Conservation (phyloP, 1,284 basidiomycete genomes). For the Fomitopsis pinicola region DNA sequence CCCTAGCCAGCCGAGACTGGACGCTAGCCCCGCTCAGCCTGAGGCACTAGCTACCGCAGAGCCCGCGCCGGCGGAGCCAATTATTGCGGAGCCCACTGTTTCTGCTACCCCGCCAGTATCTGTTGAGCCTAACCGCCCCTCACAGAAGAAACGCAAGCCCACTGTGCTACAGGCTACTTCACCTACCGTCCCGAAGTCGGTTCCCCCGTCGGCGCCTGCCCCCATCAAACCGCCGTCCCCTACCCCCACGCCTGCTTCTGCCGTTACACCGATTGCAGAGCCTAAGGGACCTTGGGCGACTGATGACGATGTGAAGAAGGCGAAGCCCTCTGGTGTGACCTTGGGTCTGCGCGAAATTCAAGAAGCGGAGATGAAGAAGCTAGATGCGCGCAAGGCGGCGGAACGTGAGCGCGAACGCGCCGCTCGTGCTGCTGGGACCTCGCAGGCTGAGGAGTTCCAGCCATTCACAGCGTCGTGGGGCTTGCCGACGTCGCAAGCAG, state of each 20-base stretch:
- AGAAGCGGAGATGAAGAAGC: conserved; percentile 83
- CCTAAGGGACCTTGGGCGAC: conserved; percentile 57
- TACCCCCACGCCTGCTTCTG: conserved; percentile 14
- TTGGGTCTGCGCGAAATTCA: conserved; percentile 92
- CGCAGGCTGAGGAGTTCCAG: conserved; percentile 48
- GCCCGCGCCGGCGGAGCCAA: conserved; percentile 9
- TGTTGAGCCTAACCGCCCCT: conserved; percentile 4
- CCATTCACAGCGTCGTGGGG: conserved; percentile 75
- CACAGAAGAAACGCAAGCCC: conserved; percentile 28
- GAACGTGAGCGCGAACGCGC: conserved; percentile 64
- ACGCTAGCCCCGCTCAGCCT: background rate
- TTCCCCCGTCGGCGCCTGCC: conserved; percentile 9
- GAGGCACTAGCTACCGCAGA: conserved; percentile 12
- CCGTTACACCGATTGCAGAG: conserved; percentile 15
- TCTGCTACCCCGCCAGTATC: conserved; percentile 5
- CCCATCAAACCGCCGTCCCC: conserved; percentile 24
- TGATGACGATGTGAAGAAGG: conserved; percentile 60
- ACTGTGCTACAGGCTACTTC: conserved; percentile 14
- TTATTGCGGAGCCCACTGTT: conserved; percentile 6
- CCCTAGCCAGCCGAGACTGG: background rate
- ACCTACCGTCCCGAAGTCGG: conserved; percentile 13
- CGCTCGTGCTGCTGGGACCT: conserved; percentile 41
- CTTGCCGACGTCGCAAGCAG: conserved; percentile 68
- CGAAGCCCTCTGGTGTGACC: conserved; percentile 39
- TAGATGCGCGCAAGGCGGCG: conserved; percentile 68